Base-by-base conservation (phyloP, 257 asterid species). In the Thymus mandschuricus region DNA sequence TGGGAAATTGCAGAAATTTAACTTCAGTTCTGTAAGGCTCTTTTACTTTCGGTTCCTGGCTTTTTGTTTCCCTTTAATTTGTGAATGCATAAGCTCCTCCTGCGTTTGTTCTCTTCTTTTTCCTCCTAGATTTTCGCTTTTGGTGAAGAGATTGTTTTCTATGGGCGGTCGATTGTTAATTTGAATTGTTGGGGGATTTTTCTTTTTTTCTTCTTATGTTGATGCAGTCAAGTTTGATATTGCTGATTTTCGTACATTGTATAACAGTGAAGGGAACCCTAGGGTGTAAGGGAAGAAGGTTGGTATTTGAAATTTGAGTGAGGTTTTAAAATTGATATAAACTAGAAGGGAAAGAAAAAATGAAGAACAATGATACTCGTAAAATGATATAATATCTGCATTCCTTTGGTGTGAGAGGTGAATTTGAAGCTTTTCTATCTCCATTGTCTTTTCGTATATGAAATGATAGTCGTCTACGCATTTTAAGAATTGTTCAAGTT, bases 11-110 rank as follows among this genome's bases (percentile, higher is more conserved):
- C 86, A 81, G 71, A 77, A 55, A 21, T 21, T 21, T 28, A 86
- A 86, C n/a, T 83, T 83, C 68, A 73, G 66, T 66, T 80, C 61
- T 40, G 97, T 90, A 76, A 84, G 91, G n/a, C 46, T 71, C 56
- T 10, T 21, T 21, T 64, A 10, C 13, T 57, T 56, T 12, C 9
- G 5, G 43, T 43, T 11, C 51, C 15, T 12, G 3, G 29, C 28
- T 10, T 6, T 54, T 29, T 27, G 6, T 5, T 15, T 27, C 11
- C 2, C 2, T 41, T 46, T 2, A 3, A 10, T 8, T 10, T 54
- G 41, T 35, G 46, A 38, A 35, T 41, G 21, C 50, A 52, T 41
- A 41, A 43, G 50, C 51, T 33, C 48, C 48, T 43, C 2, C 11
- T 38, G 44, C 6, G 44, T 38, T 38, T 38, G 0, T 9, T 6